Base-by-base conservation (phyloP, 805 yeast species). In the Pichia ethanolica region DNA sequence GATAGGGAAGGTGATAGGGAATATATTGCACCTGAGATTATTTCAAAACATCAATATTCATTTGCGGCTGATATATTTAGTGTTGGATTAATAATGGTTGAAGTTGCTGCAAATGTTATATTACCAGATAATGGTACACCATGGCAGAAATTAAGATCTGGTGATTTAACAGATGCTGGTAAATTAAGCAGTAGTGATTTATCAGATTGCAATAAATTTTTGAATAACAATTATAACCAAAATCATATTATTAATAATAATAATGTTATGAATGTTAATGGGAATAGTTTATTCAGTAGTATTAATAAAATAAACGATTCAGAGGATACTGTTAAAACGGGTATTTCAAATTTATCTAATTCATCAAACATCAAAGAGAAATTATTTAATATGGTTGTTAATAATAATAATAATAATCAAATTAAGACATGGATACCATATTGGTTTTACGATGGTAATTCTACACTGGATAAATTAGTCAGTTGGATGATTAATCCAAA, bases 1-100 rank as follows among this genome's bases (percentile, higher is more conserved):
- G 99, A 93, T 67, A 78, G 96, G 56, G 99, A 93, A 68, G 99
- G 99, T 30, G 99, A 93, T 67, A 74, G 98, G 47, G 96, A 91
- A 64, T 93, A 93, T 67, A 93, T 93, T 67, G 98, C 99, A 0
- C 99, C 99, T 1, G 99, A 93, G 65, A 82, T 93, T 27, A 82
- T 93, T 48, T 80, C 89, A 35, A 80, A 77, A 42, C 89, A 88
- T 62, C 76, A 78, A 41, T 93, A 93, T 63, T 89, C 89, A 39
- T 87, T 85, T 57, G 89, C 91, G 47, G 98, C 98, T 0, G 99
- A 93, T 64, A 82, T 93, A 5, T 93, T 93, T 64, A 86, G 96
- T n/a, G 76, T 90, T 45, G 99, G 99, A 1, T 72, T 93, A 51
- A 86, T 93, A 55, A 85, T 93, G 72, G 85, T 93, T 45, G 99